Evolutionary conservation across 169 alveolate genomes (phyloP).

Genomic region (Cryptosporidium bovis): DNA sequence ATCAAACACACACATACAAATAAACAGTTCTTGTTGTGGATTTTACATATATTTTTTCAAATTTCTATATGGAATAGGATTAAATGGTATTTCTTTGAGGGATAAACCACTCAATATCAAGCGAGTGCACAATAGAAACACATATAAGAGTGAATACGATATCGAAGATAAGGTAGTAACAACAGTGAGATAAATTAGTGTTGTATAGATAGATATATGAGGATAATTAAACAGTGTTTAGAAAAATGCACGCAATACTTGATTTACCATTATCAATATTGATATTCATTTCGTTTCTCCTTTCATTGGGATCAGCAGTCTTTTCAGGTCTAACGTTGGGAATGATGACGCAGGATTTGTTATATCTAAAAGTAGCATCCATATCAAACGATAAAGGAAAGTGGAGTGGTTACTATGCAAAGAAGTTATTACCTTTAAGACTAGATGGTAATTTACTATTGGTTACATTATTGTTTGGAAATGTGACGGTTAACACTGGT

Average conservation of each 20-base stretch:
- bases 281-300: slow-evolving; percentile 71
- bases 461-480: slow-evolving; percentile 87
- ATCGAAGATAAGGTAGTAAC: too few relatives aligned
- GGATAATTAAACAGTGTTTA: not conserved
- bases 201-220: not conserved
- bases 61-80: too few relatives aligned
- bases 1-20: too few relatives aligned
- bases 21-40: too few relatives aligned
- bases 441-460: slow-evolving; percentile 86
- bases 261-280: slow-evolving; percentile 21
- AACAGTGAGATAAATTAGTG: too few relatives aligned
- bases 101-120: too few relatives aligned
- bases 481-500: slow-evolving; percentile 88
- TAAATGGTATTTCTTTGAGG: too few relatives aligned
- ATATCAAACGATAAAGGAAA: slow-evolving; percentile 77
- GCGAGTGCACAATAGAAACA: too few relatives aligned
- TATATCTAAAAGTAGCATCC: slow-evolving; percentile 85
- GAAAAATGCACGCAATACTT: slow-evolving; percentile 11
- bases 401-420: slow-evolving; percentile 83
- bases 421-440: slow-evolving; percentile 86
- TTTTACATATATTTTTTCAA: too few relatives aligned
- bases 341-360: slow-evolving; percentile 86
- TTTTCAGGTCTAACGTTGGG: slow-evolving; percentile 90
- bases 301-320: slow-evolving; percentile 82
- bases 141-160: too few relatives aligned